phyloP scores from a whole-genome alignment of 2,329 filamentous ascomycete genomes.

The Trichoderma sp. region DNA sequence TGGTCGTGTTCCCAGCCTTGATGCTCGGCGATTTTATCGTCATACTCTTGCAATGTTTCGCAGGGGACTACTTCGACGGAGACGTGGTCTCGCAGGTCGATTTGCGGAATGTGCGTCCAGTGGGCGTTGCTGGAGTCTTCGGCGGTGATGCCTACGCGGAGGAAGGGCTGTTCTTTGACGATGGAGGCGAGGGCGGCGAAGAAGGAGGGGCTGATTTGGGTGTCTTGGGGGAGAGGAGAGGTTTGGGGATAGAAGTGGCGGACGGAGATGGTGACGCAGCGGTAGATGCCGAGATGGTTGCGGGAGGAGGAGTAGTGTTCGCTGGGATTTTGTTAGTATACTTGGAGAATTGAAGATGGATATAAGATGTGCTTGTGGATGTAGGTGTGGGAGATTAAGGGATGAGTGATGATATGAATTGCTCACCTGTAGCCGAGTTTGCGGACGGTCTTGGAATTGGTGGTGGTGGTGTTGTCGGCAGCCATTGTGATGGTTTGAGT shows the following conservation, averaged over 20 bases:
- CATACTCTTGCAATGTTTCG: constrained; percentile 35
- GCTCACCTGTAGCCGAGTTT: constrained; percentile 38
- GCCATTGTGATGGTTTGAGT: background rate
- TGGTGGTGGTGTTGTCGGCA: background rate
- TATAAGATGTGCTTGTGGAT: background rate
- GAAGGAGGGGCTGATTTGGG: constrained; percentile 34
- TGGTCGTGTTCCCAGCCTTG: constrained; percentile 48
- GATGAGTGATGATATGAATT: background rate
- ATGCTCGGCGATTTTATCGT: constrained; percentile 39
- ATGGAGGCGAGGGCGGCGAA: constrained; percentile 47
- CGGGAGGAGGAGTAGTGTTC: constrained; percentile 52
- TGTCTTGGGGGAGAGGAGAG: background rate
- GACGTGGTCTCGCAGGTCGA: constrained; percentile 52
- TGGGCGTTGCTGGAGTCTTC: constrained; percentile 49
- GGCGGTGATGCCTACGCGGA: constrained; percentile 53
- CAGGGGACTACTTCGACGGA: constrained; percentile 40
- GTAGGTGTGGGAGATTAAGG: too few relatives aligned
- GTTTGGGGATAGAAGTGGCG: constrained; percentile 42
- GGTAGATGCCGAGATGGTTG: constrained; percentile 53
- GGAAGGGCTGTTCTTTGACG: constrained; percentile 49
- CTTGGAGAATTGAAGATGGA: background rate
- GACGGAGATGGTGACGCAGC: constrained; percentile 51
- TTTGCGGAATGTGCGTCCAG: constrained; percentile 49
- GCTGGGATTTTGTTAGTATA: constrained; percentile 35
- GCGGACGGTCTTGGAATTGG: constrained; percentile 31